These are phyloP conservation scores for Austroboletus novae-zelandiae DNA, from an alignment of 1,284 basidiomycete genomes.

Conservation along the genomic window DNA sequence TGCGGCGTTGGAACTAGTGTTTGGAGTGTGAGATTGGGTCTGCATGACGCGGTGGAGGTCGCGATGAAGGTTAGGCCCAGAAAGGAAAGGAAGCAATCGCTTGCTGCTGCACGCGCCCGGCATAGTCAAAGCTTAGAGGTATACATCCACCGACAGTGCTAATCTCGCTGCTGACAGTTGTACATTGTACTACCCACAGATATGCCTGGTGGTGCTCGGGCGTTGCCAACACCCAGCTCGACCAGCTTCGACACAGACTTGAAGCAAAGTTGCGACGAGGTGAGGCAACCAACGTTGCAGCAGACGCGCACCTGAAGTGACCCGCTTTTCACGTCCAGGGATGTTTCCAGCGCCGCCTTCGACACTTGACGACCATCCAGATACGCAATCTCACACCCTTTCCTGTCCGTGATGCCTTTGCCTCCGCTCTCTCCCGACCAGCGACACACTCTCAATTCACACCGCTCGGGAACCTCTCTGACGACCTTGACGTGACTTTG, in stretches of 20 bases:
- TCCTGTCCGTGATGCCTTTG: constrained; percentile 71
- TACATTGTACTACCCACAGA: constrained; percentile 1
- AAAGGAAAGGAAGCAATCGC: constrained; percentile 24
- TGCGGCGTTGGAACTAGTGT: constrained; percentile 17
- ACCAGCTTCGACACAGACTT: constrained; percentile 17
- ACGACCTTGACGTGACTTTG: constrained; percentile 67
- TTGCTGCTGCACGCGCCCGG: neutral
- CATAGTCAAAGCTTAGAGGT: constrained; percentile 7
- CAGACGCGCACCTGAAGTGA: neutral
- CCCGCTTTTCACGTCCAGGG: constrained; percentile 7
- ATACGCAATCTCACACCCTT: constrained; percentile 80
- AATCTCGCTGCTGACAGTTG: neutral
- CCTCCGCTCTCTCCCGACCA: constrained; percentile 68
- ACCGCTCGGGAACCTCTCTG: constrained; percentile 52
- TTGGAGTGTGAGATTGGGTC: constrained; percentile 14
- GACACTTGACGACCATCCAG: constrained; percentile 72
- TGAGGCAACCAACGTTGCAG: constrained; percentile 1
- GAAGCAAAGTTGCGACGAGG: constrained; percentile 13
- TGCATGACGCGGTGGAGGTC: constrained; percentile 11
- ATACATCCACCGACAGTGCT: constrained; percentile 1
- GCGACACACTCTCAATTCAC: constrained; percentile 57
- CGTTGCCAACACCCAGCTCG: constrained; percentile 10
- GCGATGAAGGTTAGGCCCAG: constrained; percentile 3
- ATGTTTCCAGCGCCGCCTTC: constrained; percentile 57
- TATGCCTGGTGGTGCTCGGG: constrained; percentile 22